Evolutionary conservation across 2,329 filamentous ascomycete species (phyloP).

Genomic region (Chrysoporthe austroafricana): DNA sequence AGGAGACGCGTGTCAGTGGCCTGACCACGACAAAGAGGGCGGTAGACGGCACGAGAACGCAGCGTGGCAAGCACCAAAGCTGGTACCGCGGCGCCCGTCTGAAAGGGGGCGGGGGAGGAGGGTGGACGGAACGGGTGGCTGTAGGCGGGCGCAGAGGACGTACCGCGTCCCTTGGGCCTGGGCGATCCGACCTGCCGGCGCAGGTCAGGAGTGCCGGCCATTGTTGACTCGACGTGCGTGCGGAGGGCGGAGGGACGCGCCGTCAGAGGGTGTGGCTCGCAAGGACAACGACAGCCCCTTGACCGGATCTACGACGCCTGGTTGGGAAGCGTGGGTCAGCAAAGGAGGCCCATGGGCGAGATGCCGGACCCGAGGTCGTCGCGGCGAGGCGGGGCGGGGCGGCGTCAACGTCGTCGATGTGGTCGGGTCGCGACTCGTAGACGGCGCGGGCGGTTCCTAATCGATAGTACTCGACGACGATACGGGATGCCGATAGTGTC

Average conservation of each 20-base stretch:
- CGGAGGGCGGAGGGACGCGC: slow-evolving; percentile 46
- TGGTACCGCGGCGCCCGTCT: no score
- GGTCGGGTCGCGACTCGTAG: not conserved
- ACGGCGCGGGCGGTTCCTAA: not conserved
- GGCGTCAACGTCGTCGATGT: not conserved
- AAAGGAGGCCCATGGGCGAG: not conserved
- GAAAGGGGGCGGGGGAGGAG: slow-evolving; percentile 1
- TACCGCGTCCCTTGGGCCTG: slow-evolving; percentile 60
- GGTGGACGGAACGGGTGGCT: slow-evolving; percentile 2
- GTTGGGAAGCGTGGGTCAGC: slow-evolving; percentile 32
- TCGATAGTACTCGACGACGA: not conserved
- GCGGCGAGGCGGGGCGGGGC: not conserved
- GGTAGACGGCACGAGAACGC: no score
- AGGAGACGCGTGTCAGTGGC: slow-evolving; percentile 24
- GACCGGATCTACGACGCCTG: slow-evolving; percentile 50
- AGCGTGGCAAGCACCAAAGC: no score
- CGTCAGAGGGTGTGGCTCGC: slow-evolving; percentile 37
- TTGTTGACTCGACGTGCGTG: slow-evolving; percentile 9
- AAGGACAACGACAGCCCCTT: slow-evolving; percentile 34
- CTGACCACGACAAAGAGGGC: not conserved
- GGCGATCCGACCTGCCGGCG: slow-evolving; percentile 60
- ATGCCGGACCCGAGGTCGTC: not conserved
- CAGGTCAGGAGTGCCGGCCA: slow-evolving; percentile 43
- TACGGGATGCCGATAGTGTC: not conserved
- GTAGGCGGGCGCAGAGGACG: slow-evolving; percentile 34